A percentile compares a stretch with the other conserved stretches of the same genome.
These are phyloP conservation scores for Rubroboletus satanas DNA, from an alignment of 768 basidiomycete genomes.

Conservation along the genomic window DNA sequence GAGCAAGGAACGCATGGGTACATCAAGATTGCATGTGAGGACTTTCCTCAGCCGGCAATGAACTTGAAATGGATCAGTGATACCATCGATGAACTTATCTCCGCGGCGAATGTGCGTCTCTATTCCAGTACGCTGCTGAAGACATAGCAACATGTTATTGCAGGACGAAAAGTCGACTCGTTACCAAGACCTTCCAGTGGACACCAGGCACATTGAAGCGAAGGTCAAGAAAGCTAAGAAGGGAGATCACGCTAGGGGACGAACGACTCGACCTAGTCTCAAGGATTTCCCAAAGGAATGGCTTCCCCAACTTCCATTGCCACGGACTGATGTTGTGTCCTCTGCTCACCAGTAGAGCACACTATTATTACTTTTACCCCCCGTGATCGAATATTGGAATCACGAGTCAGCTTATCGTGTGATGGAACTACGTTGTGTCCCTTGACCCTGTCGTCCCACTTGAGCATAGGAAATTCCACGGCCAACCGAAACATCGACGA, in stretches of 20 bases:
- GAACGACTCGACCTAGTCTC: slow-evolving; percentile 58
- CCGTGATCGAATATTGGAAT: not conserved
- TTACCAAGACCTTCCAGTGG: slow-evolving; percentile 71
- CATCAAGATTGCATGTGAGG: slow-evolving; percentile 88
- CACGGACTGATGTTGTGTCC: slow-evolving; percentile 1
- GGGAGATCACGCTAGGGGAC: slow-evolving; percentile 61
- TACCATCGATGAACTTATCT: slow-evolving; percentile 69
- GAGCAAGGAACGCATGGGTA: slow-evolving; percentile 64
- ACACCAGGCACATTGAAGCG: slow-evolving; percentile 73
- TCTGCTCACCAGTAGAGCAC: slow-evolving; percentile 9
- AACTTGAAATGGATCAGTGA: slow-evolving; percentile 96
- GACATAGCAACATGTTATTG: slow-evolving; percentile 13
- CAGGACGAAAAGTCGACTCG: slow-evolving; percentile 35
- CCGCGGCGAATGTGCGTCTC: slow-evolving; percentile 78
- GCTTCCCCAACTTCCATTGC: slow-evolving; percentile 45
- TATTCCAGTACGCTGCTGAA: not conserved
- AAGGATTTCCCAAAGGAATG: slow-evolving; percentile 84
- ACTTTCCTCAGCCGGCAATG: slow-evolving; percentile 76
- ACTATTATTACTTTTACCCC: slow-evolving; percentile 4
- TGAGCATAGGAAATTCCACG: not conserved
- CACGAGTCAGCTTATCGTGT: slow-evolving; percentile 1
- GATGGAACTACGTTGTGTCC: not conserved
- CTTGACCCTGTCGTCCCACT: not conserved
- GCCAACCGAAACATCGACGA: not conserved
- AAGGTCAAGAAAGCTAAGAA: slow-evolving; percentile 68